Base-by-base conservation (phyloP, 805 yeast species). In the Dipodascopsis uninucleata region DNA sequence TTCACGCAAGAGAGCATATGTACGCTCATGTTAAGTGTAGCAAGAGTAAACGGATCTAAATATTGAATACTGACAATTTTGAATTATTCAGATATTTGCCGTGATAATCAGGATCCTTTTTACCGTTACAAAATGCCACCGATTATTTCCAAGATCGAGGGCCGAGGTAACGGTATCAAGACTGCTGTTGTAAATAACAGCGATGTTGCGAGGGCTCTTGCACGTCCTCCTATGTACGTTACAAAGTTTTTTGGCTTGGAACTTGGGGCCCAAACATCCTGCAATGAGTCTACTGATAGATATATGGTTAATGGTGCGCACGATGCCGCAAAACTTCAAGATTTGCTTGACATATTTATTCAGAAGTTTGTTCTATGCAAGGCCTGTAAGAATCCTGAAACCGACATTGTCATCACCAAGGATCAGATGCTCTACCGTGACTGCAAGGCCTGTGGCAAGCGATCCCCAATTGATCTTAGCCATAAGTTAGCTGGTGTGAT, bases 121-220 rank as follows among this genome's bases (percentile, higher is more conserved):
- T 93, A 93, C 80, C 96, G 98, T 74, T 93, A 93, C 71, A 93
- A 93, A 74, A 93, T 93, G 98, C 98, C 98, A 64, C 84, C 94
- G 33, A 82, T 93, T 69, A 94, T 85, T 71, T 85, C 96, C 58
- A 93, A 93, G 76, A 86, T 86, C 56, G 97, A 93, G 72, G 98
- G 98, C 68, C 79, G 96, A 66, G 98, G 98, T 73, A 93, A 93
- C 72, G 98, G 98, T 81, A 93, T 93, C 71, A 89, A 88, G 68
- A 93, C 98, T 20, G 94, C 90, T 43, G 82, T 93, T 45, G 78
- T 87, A 57, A 93, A 93, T 69, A 79, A 87, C 43, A 71, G 84
- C 31, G 97, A 93, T 62, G 96, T 93, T 51, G 95, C 97, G 31
- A 79, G 96, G 61, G 95, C 97, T 18, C 75, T 93, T 55, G 85